These are phyloP conservation scores for Fomitopsis serialis DNA, from an alignment of 768 basidiomycete species.

Conservation along the genomic window DNA sequence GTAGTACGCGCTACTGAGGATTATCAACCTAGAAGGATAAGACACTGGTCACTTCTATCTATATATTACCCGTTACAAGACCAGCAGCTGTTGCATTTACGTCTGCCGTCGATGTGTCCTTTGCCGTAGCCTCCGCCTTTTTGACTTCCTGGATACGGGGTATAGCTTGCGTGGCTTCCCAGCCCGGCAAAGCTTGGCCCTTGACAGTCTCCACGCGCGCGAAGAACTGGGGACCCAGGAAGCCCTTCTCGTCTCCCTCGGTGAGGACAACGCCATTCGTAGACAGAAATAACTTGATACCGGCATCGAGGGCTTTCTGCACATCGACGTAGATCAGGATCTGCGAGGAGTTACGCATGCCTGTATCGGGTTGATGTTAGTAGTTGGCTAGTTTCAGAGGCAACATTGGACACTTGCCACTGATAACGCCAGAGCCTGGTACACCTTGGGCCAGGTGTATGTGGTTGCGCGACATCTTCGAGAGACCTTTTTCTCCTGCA, in stretches of 20 bases:
- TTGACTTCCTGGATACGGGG: neutral
- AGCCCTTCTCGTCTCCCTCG: slow-evolving; percentile 63
- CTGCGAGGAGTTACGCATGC: slow-evolving; percentile 75
- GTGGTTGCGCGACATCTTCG: slow-evolving; percentile 84
- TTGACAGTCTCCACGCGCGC: slow-evolving; percentile 53
- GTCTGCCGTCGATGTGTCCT: neutral
- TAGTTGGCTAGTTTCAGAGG: neutral
- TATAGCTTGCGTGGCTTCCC: slow-evolving; percentile 9
- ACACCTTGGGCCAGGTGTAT: slow-evolving; percentile 88
- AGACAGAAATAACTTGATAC: slow-evolving; percentile 73
- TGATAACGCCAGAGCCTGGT: slow-evolving; percentile 59
- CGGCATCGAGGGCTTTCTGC: slow-evolving; percentile 59
- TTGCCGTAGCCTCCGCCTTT: neutral
- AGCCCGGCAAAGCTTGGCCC: slow-evolving; percentile 21
- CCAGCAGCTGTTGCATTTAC: too few relatives aligned
- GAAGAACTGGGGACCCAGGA: slow-evolving; percentile 63
- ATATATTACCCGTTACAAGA: too few relatives aligned
- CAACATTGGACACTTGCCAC: slow-evolving; percentile 45
- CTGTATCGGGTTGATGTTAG: slow-evolving; percentile 30
- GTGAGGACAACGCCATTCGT: slow-evolving; percentile 88
- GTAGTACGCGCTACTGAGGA: too few relatives aligned
- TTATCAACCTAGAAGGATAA: too few relatives aligned
- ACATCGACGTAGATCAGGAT: slow-evolving; percentile 82
- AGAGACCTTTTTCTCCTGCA: slow-evolving; percentile 65
- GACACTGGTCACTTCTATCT: too few relatives aligned